Evolutionary conservation across 495 filamentous ascomycete genomes (phyloP), one percentile per base, ranked within the genome.

Genomic region (Talaromyces adpressus): DNA sequence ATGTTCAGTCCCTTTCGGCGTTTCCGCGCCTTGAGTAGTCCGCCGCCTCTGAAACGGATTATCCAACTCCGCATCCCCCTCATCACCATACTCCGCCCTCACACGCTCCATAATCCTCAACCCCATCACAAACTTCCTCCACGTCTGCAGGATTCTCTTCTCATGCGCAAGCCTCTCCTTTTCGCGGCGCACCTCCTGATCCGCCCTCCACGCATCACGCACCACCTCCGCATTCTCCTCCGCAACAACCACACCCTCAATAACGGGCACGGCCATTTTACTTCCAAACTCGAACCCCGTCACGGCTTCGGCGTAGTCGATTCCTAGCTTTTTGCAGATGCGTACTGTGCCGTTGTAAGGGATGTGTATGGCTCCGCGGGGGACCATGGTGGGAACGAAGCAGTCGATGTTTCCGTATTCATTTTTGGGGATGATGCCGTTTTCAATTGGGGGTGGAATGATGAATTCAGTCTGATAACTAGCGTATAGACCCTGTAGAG

Each of bases 401-500:
- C 96, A 86, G 74, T 99, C 95, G 65, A 97, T 97, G 71, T 99
- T 99, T 7, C 93, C 93, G 69, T 92, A 99, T 41, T 88, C 85
- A 69, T 99, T 99, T 74, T 91, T 93, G 5, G 93, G 95, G 59
- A 99, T 97, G 6, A 87, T 78, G 4, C 94, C 95, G 68, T 96
- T 83, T 45, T 82, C 65, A 69, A 90, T 89, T 16, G 90, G 87
- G 1, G 94, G 92, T 9, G 78, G 77, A 64, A 94, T 91, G 71
- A 97, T 96, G 82, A 89, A 97, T 58, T 93, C 89, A 0, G 93
- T 98, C 75, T 98, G 94, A n/a, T 89, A 82, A 47, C 81, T 75
- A 30, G 89, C 82, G 75, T 93, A 98, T 2, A 98, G 76, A 0
- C 91, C 92, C 70, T 98, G 94, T 69, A 89, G 81, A 8, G 91